Conservation (phyloP, 306 rosid species). For the Cyclanthera cordifolia region DNA sequence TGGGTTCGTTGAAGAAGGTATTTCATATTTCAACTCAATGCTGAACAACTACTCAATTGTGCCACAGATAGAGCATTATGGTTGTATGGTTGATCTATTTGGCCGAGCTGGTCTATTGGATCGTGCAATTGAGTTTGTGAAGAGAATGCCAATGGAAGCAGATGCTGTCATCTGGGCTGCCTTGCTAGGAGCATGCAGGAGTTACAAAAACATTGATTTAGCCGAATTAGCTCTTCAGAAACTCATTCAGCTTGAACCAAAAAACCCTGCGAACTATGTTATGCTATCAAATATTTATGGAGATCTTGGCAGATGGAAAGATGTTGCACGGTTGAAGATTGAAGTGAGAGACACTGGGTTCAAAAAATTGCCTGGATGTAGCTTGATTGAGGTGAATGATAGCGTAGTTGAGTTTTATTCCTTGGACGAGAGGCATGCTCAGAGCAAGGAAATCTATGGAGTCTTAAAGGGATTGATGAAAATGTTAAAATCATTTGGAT, state of each 20-base stretch:
- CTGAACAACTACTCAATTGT: conserved; percentile 33
- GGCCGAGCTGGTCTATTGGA: conserved; percentile 52
- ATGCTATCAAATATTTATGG: conserved; percentile 65
- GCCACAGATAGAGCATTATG: conserved; percentile 50
- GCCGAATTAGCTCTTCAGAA: conserved; percentile 47
- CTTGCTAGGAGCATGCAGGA: conserved; percentile 38
- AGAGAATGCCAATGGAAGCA: conserved; percentile 55
- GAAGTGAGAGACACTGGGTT: conserved; percentile 56
- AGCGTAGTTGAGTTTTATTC: conserved; percentile 28
- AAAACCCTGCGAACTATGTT: conserved; percentile 64
- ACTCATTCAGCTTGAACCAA: conserved; percentile 63
- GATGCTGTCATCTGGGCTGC: conserved; percentile 47
- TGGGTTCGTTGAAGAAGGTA: conserved; percentile 51
- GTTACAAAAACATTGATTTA: conserved; percentile 27
- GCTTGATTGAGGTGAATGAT: conserved; percentile 32
- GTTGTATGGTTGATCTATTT: conserved; percentile 46
- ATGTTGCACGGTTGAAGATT: conserved; percentile 55
- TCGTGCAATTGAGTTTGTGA: conserved; percentile 44
- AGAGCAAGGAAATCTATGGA: conserved; percentile 25
- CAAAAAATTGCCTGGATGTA: conserved; percentile 33
- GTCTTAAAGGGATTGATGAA: conserved; percentile 24
- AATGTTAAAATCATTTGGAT: conserved; percentile 22
- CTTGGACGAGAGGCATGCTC: conserved; percentile 29
- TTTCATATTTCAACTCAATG: conserved; percentile 46
- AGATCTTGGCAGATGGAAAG: conserved; percentile 66